Evolutionary conservation across 306 rosid genomes (phyloP), one percentile per base, ranked within the genome.

Genomic region (Vigna mungo): DNA sequence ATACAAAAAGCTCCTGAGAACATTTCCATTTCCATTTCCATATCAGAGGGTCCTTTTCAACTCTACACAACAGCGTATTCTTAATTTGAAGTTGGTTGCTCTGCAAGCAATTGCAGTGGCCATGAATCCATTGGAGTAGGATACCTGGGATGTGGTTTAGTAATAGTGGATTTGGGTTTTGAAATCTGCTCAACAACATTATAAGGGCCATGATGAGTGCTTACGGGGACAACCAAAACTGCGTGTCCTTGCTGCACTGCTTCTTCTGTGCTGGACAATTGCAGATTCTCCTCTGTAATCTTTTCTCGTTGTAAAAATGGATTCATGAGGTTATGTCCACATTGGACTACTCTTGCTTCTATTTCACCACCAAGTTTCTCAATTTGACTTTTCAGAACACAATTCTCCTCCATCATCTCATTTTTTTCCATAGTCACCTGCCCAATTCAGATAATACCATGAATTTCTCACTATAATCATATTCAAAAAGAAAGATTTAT

Each of bases 71-170:
- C 79, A 84, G 4, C 77, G 81, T 41, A 48, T 82, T 85, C 7
- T 23, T 23, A 49, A 64, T 75, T 78, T 60, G 88, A 81, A 53
- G 85, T 77, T 74, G 80, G 88, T 48, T 86, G 85, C 86, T 80
- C 81, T 52, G 85, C 85, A 16, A 92, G 96, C 85, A 92, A 88
- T 68, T 87, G 81, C 1, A 85, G 83, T 8, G 96, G 96, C 99
- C 99, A 92, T 5, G 89, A 85, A 74, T 95, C 96, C 9, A 83
- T 88, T 17, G 88, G 88, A 15, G 98, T 89, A 7, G 97, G 97
- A 84, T 95, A 92, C 85, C 97, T 87, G 12, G 97, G 88, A 80
- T 91, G 97, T n/a, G 99, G 99, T 85, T 91, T 95, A 54, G 90
- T 91, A 59, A 95, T 73, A 23, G 81, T 69, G 14, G 91, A 67